A percentile compares a stretch with the other conserved stretches of the same genome.
These are phyloP conservation scores for Suhomyces bolitotheri DNA, from an alignment of 1,139 yeast species.

Conservation along the genomic window DNA sequence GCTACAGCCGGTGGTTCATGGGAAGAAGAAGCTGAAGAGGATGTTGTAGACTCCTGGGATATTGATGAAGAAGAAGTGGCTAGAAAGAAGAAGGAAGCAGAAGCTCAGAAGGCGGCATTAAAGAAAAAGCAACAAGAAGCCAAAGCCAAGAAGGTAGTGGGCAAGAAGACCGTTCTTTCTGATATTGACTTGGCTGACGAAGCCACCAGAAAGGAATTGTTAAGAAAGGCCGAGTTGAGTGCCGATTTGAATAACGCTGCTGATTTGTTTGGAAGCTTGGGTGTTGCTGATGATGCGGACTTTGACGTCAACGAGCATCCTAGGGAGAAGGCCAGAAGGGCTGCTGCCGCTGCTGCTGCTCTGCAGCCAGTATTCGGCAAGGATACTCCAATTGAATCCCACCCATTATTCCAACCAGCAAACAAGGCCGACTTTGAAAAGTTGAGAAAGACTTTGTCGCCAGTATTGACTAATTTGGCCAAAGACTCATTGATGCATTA, in stretches of 20 bases:
- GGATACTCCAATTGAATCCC: conserved; percentile 69
- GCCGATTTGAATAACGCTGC: conserved; percentile 93
- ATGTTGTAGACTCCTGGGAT: conserved; percentile 85
- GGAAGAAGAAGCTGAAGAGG: conserved; percentile 84
- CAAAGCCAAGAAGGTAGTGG: conserved; percentile 29
- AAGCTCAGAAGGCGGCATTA: conserved; percentile 43
- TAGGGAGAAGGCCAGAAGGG: conserved; percentile 58
- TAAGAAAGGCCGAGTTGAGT: conserved; percentile 75
- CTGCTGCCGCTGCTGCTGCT: conserved; percentile 45
- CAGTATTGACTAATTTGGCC: conserved; percentile 64
- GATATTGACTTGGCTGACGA: conserved; percentile 66
- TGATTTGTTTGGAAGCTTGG: conserved; percentile 82
- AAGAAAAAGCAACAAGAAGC: conserved; percentile 42
- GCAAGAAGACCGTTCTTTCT: conserved; percentile 24
- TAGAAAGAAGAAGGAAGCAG: conserved; percentile 42
- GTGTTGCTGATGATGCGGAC: conserved; percentile 56
- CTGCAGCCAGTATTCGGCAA: conserved; percentile 47
- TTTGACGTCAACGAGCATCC: conserved; percentile 60
- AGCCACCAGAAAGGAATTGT: conserved; percentile 66
- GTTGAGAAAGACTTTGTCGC: conserved; percentile 74
- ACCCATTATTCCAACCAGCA: conserved; percentile 79
- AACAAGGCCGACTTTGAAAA: conserved; percentile 81
- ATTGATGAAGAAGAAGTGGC: conserved; percentile 64
- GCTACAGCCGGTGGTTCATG: conserved; percentile 54
- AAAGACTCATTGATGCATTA: conserved; percentile 67